These are phyloP conservation scores for Lyophyllum semitale DNA, from an alignment of 768 basidiomycete species.

Conservation along the genomic window DNA sequence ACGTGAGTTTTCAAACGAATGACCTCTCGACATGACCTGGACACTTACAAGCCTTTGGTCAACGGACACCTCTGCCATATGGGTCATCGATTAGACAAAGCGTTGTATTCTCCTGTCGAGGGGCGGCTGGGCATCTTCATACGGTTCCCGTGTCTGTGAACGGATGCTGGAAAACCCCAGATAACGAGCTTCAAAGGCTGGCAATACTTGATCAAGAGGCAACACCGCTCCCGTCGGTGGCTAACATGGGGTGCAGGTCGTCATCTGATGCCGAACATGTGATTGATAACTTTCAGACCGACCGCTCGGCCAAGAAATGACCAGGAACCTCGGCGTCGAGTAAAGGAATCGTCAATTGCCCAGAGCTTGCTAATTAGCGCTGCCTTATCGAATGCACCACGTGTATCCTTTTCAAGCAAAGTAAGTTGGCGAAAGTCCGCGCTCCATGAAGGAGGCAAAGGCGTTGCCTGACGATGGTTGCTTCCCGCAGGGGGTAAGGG, in stretches of 20 bases:
- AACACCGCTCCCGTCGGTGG: not conserved
- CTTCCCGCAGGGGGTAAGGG: too few species aligned
- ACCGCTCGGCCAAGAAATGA: not conserved
- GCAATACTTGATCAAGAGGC: not conserved
- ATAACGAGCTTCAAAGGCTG: not conserved
- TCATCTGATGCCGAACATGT: not conserved
- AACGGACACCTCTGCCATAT: constrained; percentile 1
- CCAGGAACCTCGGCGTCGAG: not conserved
- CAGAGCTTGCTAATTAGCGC: too few species aligned
- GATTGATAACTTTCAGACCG: not conserved
- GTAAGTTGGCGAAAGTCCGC: not conserved
- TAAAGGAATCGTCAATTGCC: not conserved
- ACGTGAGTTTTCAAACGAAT: not conserved
- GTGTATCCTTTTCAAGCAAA: not conserved
- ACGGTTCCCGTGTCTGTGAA: not conserved
- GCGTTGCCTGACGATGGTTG: not conserved
- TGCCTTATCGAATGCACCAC: not conserved
- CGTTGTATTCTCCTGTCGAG: not conserved
- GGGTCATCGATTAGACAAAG: not conserved
- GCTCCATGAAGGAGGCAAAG: not conserved
- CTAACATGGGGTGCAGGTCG: not conserved
- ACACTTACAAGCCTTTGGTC: not conserved
- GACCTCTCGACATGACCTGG: not conserved
- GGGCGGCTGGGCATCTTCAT: not conserved
- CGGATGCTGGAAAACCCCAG: not conserved